Conservation (phyloP, 345 rosid species). For the Dimocarpus longan region DNA sequence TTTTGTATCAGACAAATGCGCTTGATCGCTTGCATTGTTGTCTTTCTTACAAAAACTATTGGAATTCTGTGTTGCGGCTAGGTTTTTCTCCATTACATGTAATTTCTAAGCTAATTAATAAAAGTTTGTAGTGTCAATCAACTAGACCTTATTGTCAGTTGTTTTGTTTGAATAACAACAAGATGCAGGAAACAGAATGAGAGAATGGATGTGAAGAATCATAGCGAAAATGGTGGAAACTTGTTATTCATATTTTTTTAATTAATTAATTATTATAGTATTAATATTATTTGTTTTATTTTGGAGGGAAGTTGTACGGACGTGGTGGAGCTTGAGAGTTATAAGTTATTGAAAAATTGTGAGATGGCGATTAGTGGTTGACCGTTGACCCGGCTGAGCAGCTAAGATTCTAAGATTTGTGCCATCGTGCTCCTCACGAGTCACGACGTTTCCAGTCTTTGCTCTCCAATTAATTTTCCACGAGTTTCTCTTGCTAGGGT, state of each 20-base stretch:
- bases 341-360: conserved; percentile 5
- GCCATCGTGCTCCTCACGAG: conserved; percentile 13
- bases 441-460: not conserved
- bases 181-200: not conserved
- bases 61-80: conserved; percentile 32
- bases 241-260: not conserved
- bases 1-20: not conserved
- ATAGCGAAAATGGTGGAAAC: conserved; percentile 24
- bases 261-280: not conserved
- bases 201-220: conserved; percentile 16
- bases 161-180: not conserved
- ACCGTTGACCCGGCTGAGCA: conserved; percentile 18
- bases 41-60: conserved; percentile 28
- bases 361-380: conserved; percentile 14
- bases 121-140: too few species aligned
- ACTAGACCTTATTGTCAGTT: not conserved
- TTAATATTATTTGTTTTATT: conserved; percentile 16
- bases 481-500: not conserved
- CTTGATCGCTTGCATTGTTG: not conserved
- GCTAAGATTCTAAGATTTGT: not conserved
- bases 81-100: conserved; percentile 20
- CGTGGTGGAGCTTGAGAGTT: not conserved
- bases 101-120: not conserved
- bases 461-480: not conserved
- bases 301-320: conserved; percentile 17